Conservation (phyloP, 345 rosid species). For the Citrus trifoliata region DNA sequence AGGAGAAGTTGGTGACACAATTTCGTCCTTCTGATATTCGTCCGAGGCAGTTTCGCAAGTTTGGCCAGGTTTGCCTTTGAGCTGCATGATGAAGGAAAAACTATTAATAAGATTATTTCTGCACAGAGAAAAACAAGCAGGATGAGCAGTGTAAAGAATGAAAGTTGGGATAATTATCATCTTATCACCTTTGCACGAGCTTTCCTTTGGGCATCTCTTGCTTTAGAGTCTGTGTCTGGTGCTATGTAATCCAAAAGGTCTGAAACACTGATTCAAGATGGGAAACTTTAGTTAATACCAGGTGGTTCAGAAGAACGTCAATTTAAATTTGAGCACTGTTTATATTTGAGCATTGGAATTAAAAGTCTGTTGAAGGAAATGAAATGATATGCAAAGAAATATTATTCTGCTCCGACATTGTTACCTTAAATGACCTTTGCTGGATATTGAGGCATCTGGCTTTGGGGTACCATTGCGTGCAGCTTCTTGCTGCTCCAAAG, state of each 20-base stretch:
- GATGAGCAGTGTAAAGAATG: not conserved
- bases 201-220: slow-evolving; percentile 88
- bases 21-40: slow-evolving; percentile 65
- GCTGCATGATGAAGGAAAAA: slow-evolving; percentile 39
- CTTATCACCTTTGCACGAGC: slow-evolving; percentile 81
- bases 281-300: slow-evolving; percentile 1
- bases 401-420: not conserved
- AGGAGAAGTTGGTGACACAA: slow-evolving; percentile 38
- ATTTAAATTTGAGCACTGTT: not conserved
- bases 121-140: not conserved
- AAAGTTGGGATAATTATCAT: slow-evolving; percentile 1
- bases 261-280: slow-evolving; percentile 66
- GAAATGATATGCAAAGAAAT: not conserved
- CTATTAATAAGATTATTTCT: slow-evolving; percentile 3
- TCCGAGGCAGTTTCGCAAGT: slow-evolving; percentile 56
- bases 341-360: not conserved
- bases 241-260: slow-evolving; percentile 97
- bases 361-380: not conserved
- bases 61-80: slow-evolving; percentile 72
- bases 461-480: slow-evolving; percentile 94
- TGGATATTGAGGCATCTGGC: slow-evolving; percentile 96
- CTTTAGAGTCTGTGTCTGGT: slow-evolving; percentile 83
- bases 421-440: slow-evolving; percentile 99
- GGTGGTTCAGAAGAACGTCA: not conserved
- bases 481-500: slow-evolving; percentile 95